Evolutionary conservation across 805 yeast species (phyloP), one percentile per base, ranked within the genome.

Genomic region (Jamesozyma hellenica): DNA sequence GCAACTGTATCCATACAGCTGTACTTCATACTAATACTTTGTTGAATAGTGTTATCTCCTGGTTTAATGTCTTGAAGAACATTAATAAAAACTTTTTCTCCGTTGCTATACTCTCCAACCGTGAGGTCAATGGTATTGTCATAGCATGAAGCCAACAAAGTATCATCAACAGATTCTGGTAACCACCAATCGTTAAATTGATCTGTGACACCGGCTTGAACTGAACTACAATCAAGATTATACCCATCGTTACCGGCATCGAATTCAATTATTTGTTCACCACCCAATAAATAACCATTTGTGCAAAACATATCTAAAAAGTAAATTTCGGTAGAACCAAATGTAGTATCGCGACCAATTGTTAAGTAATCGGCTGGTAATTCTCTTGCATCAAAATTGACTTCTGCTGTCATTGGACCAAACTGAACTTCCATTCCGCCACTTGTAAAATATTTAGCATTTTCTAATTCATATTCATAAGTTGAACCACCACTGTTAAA

Each of bases 401-500:
- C 51, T 17, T 52, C 43, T 3, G 64, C 46, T 4, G 60, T 42
- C 16, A 61, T 36, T 28, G 43, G 45, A 34, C 49, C 51, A 43
- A 61, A 55, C 13, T 52, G 46, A 14, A 64, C 42, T 1, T 46
- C 41, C 39, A 53, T 57, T 8, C 45, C 38, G 27, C 68, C 69
- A 26, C 51, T 45, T 15, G 36, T 31, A 37, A 56, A 60, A 19
- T 39, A 36, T 3, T 50, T 45, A 13, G 68, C 62, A 34, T 57
- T 60, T n/a, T 43, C 49, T 32, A 64, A 35, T 36, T 63, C 68
- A 34, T 45, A 52, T 16, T 51, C 35, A 38, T 53, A 43, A 3
- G 51, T 35, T 19, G 62, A 54, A 27, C 62, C 67, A 46, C 69
- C 70, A 42, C 44, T 56, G 38, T 54, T 55, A 35, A 64, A 63